Evolutionary conservation across 805 yeast species (phyloP).

Genomic region (Nakazawaea peltata): DNA sequence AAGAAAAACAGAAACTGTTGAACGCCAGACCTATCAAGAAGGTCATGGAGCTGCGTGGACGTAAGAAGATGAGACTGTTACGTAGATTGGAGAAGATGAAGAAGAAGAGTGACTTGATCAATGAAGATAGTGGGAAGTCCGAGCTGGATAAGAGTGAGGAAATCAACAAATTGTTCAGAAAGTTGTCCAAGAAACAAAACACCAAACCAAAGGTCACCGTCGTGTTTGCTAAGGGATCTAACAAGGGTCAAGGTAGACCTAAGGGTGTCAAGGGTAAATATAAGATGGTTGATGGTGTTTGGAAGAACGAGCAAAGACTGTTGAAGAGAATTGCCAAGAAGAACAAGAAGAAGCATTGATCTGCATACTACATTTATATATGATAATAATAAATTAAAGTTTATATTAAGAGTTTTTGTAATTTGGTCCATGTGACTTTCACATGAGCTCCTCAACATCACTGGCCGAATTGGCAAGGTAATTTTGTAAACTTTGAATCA

Average conservation of each 20-base stretch:
- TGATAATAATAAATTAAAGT: too few relatives aligned
- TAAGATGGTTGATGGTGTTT: conserved; percentile 98
- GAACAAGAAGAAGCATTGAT: conserved; percentile 61
- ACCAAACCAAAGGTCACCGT: conserved; percentile 76
- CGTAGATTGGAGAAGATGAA: conserved; percentile 79
- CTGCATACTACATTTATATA: too few relatives aligned
- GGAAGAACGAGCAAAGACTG: conserved; percentile 97
- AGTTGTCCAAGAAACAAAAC: conserved; percentile 63
- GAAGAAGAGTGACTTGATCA: conserved; percentile 87
- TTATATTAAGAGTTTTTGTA: too few relatives aligned
- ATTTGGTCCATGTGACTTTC: too few relatives aligned
- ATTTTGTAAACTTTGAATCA: conserved; percentile 50
- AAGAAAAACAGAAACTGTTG: conserved; percentile 67
- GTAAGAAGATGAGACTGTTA: conserved; percentile 90
- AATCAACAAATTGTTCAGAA: conserved; percentile 77
- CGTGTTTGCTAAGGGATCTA: conserved; percentile 80
- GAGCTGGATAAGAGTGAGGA: conserved; percentile 95
- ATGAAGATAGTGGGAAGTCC: conserved; percentile 78
- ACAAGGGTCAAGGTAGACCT: conserved; percentile 93
- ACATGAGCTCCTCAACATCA: not conserved
- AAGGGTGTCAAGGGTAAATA: conserved; percentile 95
- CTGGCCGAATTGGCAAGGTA: conserved; percentile 26
- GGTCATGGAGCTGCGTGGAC: conserved; percentile 95
- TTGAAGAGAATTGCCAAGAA: conserved; percentile 84
- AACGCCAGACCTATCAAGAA: conserved; percentile 98